A percentile compares a stretch with the other conserved stretches of the same genome.
Conservation (phyloP, 257 asterid species). For the Solanum virginianum region DNA sequence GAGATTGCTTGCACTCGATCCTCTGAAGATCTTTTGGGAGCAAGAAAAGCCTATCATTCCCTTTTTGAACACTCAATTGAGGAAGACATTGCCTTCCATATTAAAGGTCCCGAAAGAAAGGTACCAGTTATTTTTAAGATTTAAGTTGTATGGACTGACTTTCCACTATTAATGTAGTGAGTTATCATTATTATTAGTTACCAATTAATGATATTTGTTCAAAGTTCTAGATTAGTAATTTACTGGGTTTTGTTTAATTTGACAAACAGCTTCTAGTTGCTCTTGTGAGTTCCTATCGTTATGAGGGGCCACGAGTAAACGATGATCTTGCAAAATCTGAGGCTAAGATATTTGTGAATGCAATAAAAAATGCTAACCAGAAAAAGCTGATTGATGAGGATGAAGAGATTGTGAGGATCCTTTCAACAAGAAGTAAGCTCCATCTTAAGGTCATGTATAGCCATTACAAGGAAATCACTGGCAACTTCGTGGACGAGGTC, state of each 20-base stretch:
- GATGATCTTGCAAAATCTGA: slow-evolving; percentile 59
- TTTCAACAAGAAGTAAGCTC: slow-evolving; percentile 70
- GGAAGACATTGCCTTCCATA: slow-evolving; percentile 57
- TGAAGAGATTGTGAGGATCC: slow-evolving; percentile 45
- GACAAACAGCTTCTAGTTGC: slow-evolving; percentile 59
- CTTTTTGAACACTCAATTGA: slow-evolving; percentile 64
- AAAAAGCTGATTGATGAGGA: slow-evolving; percentile 23
- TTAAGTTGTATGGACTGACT: not conserved
- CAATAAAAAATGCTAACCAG: slow-evolving; percentile 14
- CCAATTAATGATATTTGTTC: not conserved
- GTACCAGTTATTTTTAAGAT: not conserved
- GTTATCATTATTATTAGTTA: not conserved
- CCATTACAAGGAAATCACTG: slow-evolving; percentile 58
- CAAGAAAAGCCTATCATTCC: slow-evolving; percentile 79
- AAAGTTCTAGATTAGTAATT: not conserved
- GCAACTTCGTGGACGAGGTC: slow-evolving; percentile 58
- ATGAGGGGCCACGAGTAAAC: slow-evolving; percentile 57
- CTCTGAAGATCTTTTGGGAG: slow-evolving; percentile 63
- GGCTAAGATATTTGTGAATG: slow-evolving; percentile 40
- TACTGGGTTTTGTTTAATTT: not conserved
- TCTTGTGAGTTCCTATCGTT: slow-evolving; percentile 63
- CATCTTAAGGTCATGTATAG: slow-evolving; percentile 46
- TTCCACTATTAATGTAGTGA: not conserved
- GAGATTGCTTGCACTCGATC: slow-evolving; percentile 70
- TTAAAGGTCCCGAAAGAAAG: slow-evolving; percentile 33